Percentiles rank a stretch among this genome's conserved stretches.
These are phyloP conservation scores for Leccinum boreale DNA, from an alignment of 768 basidiomycete species.

Conservation along the genomic window DNA sequence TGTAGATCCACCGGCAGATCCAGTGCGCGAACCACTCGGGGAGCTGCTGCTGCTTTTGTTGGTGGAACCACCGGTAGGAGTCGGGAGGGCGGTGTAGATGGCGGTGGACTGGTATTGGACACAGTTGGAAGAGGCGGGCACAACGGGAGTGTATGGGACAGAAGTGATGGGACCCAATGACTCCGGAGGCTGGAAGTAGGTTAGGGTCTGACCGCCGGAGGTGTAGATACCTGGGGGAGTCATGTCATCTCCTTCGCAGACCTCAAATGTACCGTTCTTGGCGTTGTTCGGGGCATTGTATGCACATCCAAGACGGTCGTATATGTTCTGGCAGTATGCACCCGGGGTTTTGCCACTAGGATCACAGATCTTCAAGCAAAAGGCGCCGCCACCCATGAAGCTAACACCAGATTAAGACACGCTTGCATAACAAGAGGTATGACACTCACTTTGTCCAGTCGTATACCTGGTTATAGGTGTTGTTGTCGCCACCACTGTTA, in stretches of 20 bases:
- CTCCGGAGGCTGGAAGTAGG: slow-evolving; percentile 49
- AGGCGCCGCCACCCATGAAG: slow-evolving; percentile 63
- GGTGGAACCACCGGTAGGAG: slow-evolving; percentile 4
- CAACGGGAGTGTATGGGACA: slow-evolving; percentile 41
- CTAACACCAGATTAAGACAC: slow-evolving; percentile 30
- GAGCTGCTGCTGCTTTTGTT: not conserved
- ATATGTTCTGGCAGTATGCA: slow-evolving; percentile 66
- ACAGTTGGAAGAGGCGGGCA: slow-evolving; percentile 45
- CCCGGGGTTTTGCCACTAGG: slow-evolving; percentile 47
- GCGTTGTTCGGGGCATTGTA: slow-evolving; percentile 73
- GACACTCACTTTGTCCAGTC: slow-evolving; percentile 68
- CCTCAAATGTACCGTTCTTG: slow-evolving; percentile 54
- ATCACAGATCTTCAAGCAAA: slow-evolving; percentile 77
- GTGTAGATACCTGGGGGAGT: slow-evolving; percentile 53
- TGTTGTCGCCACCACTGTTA: slow-evolving; percentile 40
- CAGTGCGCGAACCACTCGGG: slow-evolving; percentile 12
- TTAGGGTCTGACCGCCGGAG: slow-evolving; percentile 36
- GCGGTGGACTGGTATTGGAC: slow-evolving; percentile 33
- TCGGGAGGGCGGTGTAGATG: slow-evolving; percentile 32
- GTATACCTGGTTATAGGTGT: slow-evolving; percentile 49
- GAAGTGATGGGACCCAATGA: slow-evolving; percentile 41
- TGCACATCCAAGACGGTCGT: slow-evolving; percentile 68
- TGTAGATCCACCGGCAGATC: slow-evolving; percentile 14
- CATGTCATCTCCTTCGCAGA: slow-evolving; percentile 66
- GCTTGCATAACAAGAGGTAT: not conserved